These are phyloP conservation scores for Tylopilus sp. DNA, from an alignment of 768 basidiomycete species.

Conservation along the genomic window DNA sequence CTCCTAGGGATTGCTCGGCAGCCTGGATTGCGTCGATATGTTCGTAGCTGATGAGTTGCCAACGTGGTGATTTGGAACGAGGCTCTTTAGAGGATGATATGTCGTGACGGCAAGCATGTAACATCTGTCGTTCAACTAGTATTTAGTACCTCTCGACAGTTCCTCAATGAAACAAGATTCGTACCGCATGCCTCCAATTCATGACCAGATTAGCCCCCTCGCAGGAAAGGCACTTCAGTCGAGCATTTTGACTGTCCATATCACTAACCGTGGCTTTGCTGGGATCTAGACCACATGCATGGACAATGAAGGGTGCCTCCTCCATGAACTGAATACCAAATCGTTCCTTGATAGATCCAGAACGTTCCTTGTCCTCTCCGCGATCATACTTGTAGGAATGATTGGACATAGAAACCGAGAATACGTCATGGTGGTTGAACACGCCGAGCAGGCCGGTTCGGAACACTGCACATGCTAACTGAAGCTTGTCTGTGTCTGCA, in stretches of 20 bases:
- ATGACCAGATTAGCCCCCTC: background rate
- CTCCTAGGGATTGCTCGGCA: background rate
- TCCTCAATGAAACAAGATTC: background rate
- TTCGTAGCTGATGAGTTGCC: slow-evolving; percentile 3
- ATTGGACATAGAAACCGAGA: background rate
- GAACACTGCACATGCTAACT: slow-evolving; percentile 10
- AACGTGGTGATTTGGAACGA: background rate
- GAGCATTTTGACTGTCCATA: slow-evolving; percentile 13
- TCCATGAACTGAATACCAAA: background rate
- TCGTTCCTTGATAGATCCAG: background rate
- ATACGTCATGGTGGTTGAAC: background rate
- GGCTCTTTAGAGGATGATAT: background rate
- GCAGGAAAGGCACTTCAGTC: no score
- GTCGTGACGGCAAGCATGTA: background rate
- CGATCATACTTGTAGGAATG: background rate
- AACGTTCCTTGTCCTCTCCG: background rate
- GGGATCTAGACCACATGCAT: slow-evolving; percentile 8
- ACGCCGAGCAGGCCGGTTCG: background rate
- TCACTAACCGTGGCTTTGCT: slow-evolving; percentile 4
- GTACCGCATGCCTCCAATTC: slow-evolving; percentile 8
- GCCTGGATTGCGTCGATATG: background rate
- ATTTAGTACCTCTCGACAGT: no score
- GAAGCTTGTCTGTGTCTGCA: background rate
- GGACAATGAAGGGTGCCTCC: slow-evolving; percentile 8
- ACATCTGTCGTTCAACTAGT: background rate